A percentile compares a stretch with the other conserved stretches of the same genome.
Evolutionary conservation across 2,329 filamentous ascomycete species (phyloP).

Genomic region (Hymenoscyphus infarciens): DNA sequence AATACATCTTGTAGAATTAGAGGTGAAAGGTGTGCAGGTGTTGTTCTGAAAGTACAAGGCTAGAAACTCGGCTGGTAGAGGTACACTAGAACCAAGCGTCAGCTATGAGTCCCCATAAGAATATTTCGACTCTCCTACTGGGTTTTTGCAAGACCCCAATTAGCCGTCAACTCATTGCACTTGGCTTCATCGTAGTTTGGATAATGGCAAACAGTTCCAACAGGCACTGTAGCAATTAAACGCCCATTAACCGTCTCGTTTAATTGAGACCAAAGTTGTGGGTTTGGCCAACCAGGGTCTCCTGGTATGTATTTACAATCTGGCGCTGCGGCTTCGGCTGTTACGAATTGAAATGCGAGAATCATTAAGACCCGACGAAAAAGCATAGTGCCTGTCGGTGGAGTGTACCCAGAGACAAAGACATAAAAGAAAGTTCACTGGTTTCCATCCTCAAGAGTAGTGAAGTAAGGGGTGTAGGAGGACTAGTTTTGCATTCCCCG

Average conservation of each 20-base stretch:
- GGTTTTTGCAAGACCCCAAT: conserved; percentile 30
- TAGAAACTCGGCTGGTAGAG: conserved; percentile 33
- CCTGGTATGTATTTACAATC: conserved; percentile 7
- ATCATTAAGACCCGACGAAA: too few species aligned
- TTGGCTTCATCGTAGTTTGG: conserved; percentile 22
- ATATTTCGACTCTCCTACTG: neutral
- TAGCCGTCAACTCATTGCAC: conserved; percentile 23
- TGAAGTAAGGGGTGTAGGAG: too few species aligned
- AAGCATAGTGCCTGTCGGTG: too few species aligned
- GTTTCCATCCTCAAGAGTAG: too few species aligned
- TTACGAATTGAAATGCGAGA: neutral
- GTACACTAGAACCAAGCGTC: neutral
- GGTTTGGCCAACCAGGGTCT: conserved; percentile 43
- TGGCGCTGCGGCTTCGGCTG: neutral
- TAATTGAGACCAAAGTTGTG: conserved; percentile 43
- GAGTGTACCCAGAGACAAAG: too few species aligned
- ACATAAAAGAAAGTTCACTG: too few species aligned
- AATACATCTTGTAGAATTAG: conserved; percentile 28
- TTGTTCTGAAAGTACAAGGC: neutral
- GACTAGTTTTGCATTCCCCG: too few species aligned
- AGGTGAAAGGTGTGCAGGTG: neutral
- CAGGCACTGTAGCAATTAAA: conserved; percentile 35
- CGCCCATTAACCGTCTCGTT: conserved; percentile 44
- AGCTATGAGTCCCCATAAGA: too few species aligned
- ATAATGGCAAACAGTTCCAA: conserved; percentile 26